phyloP scores from a whole-genome alignment of 1,139 yeast genomes.

The Magnusiomyces tetraspermus region DNA sequence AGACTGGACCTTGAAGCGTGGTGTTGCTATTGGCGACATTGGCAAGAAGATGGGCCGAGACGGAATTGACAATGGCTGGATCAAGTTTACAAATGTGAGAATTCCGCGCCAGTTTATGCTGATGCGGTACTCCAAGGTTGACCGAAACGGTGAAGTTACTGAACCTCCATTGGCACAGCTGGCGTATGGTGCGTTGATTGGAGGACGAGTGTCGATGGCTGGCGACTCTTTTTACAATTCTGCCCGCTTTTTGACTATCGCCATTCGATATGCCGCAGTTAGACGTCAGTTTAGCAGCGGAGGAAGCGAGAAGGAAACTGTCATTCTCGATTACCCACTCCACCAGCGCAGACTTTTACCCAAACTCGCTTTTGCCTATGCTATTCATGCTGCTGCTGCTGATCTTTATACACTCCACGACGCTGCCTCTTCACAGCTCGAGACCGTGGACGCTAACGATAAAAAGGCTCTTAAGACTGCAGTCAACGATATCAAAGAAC shows the following conservation, averaged over 20 bases:
- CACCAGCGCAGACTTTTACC: slow-evolving; percentile 83
- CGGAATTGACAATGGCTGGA: slow-evolving; percentile 78
- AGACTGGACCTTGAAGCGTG: slow-evolving; percentile 59
- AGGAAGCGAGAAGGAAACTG: slow-evolving; percentile 29
- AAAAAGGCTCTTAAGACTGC: slow-evolving; percentile 35
- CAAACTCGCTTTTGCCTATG: slow-evolving; percentile 61
- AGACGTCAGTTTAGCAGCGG: slow-evolving; percentile 66
- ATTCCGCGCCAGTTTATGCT: slow-evolving; percentile 77
- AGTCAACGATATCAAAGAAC: slow-evolving; percentile 55
- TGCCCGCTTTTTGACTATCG: slow-evolving; percentile 69
- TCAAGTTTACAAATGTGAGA: slow-evolving; percentile 69
- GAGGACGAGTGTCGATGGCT: slow-evolving; percentile 84
- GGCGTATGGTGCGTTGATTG: slow-evolving; percentile 72
- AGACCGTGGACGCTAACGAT: slow-evolving; percentile 18
- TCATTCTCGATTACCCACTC: slow-evolving; percentile 63
- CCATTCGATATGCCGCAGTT: slow-evolving; percentile 76
- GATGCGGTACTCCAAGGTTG: slow-evolving; percentile 64
- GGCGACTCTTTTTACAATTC: slow-evolving; percentile 69
- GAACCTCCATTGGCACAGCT: slow-evolving; percentile 70
- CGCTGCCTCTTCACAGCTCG: slow-evolving; percentile 44
- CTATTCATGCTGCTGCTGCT: slow-evolving; percentile 62
- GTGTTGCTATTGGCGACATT: slow-evolving; percentile 77
- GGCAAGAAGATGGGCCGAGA: slow-evolving; percentile 89
- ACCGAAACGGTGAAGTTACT: slow-evolving; percentile 52
- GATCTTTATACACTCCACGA: slow-evolving; percentile 45